Conservation (phyloP, 176 grass and related monocot species). For the Oryza rufipogon region DNA sequence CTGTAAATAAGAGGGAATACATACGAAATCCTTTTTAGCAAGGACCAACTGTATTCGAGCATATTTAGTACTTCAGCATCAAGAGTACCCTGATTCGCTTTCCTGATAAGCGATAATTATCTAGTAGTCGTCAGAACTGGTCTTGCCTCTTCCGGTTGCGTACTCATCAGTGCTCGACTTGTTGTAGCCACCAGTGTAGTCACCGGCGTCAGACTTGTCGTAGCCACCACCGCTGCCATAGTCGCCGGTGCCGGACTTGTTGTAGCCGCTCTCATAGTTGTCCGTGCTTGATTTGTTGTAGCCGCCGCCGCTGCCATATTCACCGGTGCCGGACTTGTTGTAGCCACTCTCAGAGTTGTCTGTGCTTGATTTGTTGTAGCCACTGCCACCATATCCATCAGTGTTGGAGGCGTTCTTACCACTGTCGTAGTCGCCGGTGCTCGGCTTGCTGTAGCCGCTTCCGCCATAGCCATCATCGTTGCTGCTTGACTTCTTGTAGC, state of each 20-base stretch:
- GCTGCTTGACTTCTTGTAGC: background rate
- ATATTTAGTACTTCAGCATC: background rate
- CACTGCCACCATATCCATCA: background rate
- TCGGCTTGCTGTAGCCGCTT: background rate
- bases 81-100: background rate
- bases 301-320: background rate
- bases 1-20: background rate
- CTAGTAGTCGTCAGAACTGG: constrained; percentile 21
- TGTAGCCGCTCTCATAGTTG: background rate
- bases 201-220: too few relatives aligned
- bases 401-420: constrained; percentile 13
- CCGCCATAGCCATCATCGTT: background rate
- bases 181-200: too few relatives aligned
- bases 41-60: background rate
- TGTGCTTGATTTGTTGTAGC: background rate
- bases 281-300: background rate
- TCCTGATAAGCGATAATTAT: background rate
- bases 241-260: background rate
- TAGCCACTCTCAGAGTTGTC: background rate
- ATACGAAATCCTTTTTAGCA: background rate
- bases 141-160: background rate
- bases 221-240: too few relatives aligned
- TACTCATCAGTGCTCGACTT: constrained; percentile 15
- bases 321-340: constrained; percentile 1
- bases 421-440: background rate